phyloP scores from a whole-genome alignment of 257 asterid species.

The Ophiorrhiza pumila region DNA sequence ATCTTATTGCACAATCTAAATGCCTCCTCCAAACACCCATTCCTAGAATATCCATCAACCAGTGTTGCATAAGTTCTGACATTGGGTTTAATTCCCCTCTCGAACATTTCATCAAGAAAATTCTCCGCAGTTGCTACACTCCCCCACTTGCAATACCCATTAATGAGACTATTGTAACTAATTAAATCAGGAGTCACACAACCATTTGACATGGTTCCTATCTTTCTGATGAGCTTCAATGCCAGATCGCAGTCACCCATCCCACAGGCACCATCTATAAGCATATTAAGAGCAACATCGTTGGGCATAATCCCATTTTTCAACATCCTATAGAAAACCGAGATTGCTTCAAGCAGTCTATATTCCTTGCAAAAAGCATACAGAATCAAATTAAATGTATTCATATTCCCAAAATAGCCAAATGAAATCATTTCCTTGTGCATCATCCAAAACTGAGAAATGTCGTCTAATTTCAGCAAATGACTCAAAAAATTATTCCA shows the following conservation, averaged over 20 bases:
- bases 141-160: slow-evolving; percentile 75
- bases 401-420: slow-evolving; percentile 61
- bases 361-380: slow-evolving; percentile 63
- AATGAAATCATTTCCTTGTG: slow-evolving; percentile 59
- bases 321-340: slow-evolving; percentile 63
- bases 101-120: slow-evolving; percentile 47
- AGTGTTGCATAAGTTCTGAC: slow-evolving; percentile 68
- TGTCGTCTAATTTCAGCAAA: slow-evolving; percentile 52
- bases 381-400: slow-evolving; percentile 60
- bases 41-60: slow-evolving; percentile 69
- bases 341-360: slow-evolving; percentile 53
- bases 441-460: slow-evolving; percentile 50
- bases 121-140: slow-evolving; percentile 42
- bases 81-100: slow-evolving; percentile 53
- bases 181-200: slow-evolving; percentile 42
- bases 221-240: slow-evolving; percentile 42
- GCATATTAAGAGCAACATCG: slow-evolving; percentile 63
- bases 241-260: slow-evolving; percentile 50
- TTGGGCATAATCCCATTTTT: slow-evolving; percentile 63
- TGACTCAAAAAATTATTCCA: slow-evolving; percentile 79
- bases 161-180: slow-evolving; percentile 60
- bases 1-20: slow-evolving; percentile 53
- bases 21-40: slow-evolving; percentile 56
- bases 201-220: slow-evolving; percentile 48
- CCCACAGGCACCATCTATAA: slow-evolving; percentile 69